A percentile compares a stretch with the other conserved stretches of the same genome.
These are phyloP conservation scores for Tricladium varicosporioides DNA, from an alignment of 2,329 filamentous ascomycete genomes.

Conservation along the genomic window DNA sequence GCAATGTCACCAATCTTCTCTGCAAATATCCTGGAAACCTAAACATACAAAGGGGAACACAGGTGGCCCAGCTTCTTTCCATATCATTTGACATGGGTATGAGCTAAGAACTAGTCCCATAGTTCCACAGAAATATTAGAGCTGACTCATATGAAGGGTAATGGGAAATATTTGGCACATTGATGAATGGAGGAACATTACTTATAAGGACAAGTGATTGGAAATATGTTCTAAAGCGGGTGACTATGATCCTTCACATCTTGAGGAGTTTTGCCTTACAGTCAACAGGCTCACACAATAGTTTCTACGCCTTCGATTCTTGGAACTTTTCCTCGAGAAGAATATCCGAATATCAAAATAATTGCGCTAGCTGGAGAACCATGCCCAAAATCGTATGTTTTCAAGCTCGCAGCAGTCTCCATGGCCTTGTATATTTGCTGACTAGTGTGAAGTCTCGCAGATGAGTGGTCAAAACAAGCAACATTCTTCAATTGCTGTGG, in stretches of 20 bases:
- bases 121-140: no score
- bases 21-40: slow-evolving; percentile 50
- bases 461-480: slow-evolving; percentile 45
- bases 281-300: slow-evolving; percentile 39
- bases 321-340: slow-evolving; percentile 45
- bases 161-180: slow-evolving; percentile 57
- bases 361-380: slow-evolving; percentile 55
- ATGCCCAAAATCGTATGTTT: slow-evolving; percentile 42
- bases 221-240: slow-evolving; percentile 45
- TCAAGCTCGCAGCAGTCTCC: neutral
- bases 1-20: slow-evolving; percentile 53
- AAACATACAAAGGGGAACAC: slow-evolving; percentile 48
- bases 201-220: slow-evolving; percentile 50
- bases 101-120: slow-evolving; percentile 22
- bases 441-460: neutral
- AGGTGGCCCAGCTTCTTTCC: slow-evolving; percentile 54
- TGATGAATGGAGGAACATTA: slow-evolving; percentile 57
- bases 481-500: slow-evolving; percentile 57
- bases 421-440: neutral
- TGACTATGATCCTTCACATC: slow-evolving; percentile 26
- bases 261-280: neutral
- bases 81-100: slow-evolving; percentile 61
- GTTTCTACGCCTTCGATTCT: slow-evolving; percentile 56
- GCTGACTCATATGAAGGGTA: slow-evolving; percentile 41
- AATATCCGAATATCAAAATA: slow-evolving; percentile 50